Evolutionary conservation across 176 grass and related monocot species (phyloP), one percentile per base, ranked within the genome.

Genomic region (Lolium multiflorum): DNA sequence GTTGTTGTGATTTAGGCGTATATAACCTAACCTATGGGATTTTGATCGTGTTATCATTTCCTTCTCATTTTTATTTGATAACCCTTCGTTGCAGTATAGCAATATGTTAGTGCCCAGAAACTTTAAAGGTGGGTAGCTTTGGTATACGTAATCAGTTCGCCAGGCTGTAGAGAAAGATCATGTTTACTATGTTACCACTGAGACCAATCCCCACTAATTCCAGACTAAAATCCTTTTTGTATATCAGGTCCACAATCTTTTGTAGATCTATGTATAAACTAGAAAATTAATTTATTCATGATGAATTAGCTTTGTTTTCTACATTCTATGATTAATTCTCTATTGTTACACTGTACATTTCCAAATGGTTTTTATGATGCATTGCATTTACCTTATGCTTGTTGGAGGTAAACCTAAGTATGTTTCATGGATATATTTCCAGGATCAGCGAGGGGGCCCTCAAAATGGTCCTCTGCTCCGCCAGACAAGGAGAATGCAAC

Each of bases 391-490:
- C 50, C 17, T 88, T 83, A 39, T 70, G 60, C 66, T 73, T 62
- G 12, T 76, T 76, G 39, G 48, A 67, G 35, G n/a, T 60, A 70
- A 76, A 77, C 7, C 39, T 54, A 44, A 88, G 75, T 70, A 31
- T 4, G 17, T 10, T 6, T 56, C 22, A 2, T 88, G 35, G n/a
- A 60, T 82, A 28, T 54, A 60, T 82, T 86, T 88, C 68, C 90
- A 98, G 97, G 92, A 58, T 85, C 95, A 85, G 86, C 48, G 0
- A 87, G 82, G 41, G n/a, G 71, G 63, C 51, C 81, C 86, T 91
- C 89, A 79, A 92, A 93, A 83, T 98, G 95, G 93, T 84, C 85
- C 11, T 87, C 89, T 0, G 86, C 76, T 74, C 86, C 86, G 18
- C 83, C 65, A 44, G 93, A 92, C 61, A 74, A 74, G 44, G 88